Conservation (phyloP, 371 early-diverging fungal species). For the Synchytrium microbalum region DNA sequence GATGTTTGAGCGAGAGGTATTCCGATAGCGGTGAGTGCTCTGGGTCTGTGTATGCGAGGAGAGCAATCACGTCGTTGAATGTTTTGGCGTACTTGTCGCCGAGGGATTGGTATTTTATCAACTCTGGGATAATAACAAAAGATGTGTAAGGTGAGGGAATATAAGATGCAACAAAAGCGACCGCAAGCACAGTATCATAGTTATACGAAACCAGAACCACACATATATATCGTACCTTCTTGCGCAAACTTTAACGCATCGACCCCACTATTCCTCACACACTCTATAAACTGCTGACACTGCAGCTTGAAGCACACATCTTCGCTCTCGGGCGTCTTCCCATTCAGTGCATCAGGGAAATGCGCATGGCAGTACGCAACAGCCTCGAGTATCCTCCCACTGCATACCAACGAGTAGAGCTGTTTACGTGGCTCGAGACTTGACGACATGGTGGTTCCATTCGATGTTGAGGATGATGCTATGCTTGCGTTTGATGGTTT, state of each 20-base stretch:
- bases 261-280: conserved; percentile 18
- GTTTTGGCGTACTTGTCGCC: conserved; percentile 18
- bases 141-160: background rate
- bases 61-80: conserved; percentile 31
- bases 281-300: conserved; percentile 40
- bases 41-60: conserved; percentile 41
- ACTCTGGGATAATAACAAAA: conserved; percentile 18
- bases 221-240: conserved; percentile 16
- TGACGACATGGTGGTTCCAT: background rate
- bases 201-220: conserved; percentile 8
- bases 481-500: no score
- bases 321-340: conserved; percentile 12
- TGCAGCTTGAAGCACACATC: conserved; percentile 30
- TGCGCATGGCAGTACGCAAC: conserved; percentile 16
- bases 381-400: conserved; percentile 30
- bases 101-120: conserved; percentile 20
- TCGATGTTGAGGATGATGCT: background rate
- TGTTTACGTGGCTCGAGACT: conserved; percentile 20
- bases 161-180: background rate
- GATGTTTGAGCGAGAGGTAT: conserved; percentile 23
- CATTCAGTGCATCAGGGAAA: conserved; percentile 19
- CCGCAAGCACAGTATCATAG: background rate
- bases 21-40: conserved; percentile 29
- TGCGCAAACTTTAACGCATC: conserved; percentile 37
- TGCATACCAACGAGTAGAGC: conserved; percentile 14